phyloP scores from a whole-genome alignment of 257 asterid genomes.

The Verbena officinalis region DNA sequence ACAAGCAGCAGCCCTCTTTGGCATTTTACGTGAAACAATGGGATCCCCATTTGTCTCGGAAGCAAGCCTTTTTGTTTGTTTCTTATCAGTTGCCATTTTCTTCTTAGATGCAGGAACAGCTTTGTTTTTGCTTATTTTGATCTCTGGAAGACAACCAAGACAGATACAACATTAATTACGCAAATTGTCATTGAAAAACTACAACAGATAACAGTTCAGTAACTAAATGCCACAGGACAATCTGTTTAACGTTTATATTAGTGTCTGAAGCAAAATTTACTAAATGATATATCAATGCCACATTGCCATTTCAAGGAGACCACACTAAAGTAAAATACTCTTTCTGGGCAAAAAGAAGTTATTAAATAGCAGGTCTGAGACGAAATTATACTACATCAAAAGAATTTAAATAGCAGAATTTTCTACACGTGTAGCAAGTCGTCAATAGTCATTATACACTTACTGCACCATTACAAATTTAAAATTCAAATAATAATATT shows the following conservation, averaged over 20 bases:
- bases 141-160: constrained; percentile 37
- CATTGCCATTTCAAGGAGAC: background rate
- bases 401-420: too few species aligned
- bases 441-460: background rate
- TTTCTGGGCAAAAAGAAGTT: constrained; percentile 1
- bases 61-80: constrained; percentile 51
- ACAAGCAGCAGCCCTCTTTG: constrained; percentile 90
- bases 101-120: constrained; percentile 39
- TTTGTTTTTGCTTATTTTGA: constrained; percentile 35
- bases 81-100: constrained; percentile 42
- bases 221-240: background rate
- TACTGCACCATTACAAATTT: too few species aligned
- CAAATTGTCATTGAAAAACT: constrained; percentile 1
- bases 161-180: constrained; percentile 6
- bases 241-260: constrained; percentile 8
- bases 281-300: background rate
- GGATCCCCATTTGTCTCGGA: constrained; percentile 44
- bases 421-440: constrained; percentile 7
- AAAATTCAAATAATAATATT: too few species aligned
- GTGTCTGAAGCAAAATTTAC: background rate
- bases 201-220: background rate
- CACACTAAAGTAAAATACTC: background rate
- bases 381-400: background rate
- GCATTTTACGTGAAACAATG: constrained; percentile 59
- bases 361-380: background rate